A percentile compares a stretch with the other conserved stretches of the same genome.
These are phyloP conservation scores for Trichothecium roseum DNA, from an alignment of 2,329 filamentous ascomycete species.

Conservation along the genomic window DNA sequence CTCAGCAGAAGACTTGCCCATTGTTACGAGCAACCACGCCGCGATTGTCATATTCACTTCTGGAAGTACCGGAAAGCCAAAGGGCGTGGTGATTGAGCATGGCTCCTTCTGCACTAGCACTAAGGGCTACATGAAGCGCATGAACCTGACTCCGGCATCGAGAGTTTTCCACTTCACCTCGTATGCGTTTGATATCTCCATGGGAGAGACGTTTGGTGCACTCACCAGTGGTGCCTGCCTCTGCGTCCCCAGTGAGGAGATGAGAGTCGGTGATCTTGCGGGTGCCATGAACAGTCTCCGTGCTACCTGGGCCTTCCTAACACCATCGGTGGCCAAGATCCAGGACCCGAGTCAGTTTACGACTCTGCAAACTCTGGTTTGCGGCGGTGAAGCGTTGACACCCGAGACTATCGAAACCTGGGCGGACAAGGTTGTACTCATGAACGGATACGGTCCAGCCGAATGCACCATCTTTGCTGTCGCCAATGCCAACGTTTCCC, in stretches of 20 bases:
- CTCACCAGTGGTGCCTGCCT: constrained; percentile 3
- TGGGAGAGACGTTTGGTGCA: constrained; percentile 6
- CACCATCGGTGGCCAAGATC: constrained; percentile 5
- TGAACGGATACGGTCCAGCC: constrained; percentile 34
- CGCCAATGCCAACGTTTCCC: constrained; percentile 13
- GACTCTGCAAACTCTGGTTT: constrained; percentile 10
- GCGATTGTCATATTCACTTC: constrained; percentile 5
- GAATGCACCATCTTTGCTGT: constrained; percentile 33
- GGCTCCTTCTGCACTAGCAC: constrained; percentile 7
- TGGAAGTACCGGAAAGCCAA: constrained; percentile 4
- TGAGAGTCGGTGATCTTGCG: neutral
- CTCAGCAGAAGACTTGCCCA: constrained; percentile 1
- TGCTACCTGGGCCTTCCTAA: constrained; percentile 2
- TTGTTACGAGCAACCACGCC: neutral
- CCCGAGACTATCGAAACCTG: constrained; percentile 11
- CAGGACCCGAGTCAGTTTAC: constrained; percentile 10
- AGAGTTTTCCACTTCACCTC: constrained; percentile 22
- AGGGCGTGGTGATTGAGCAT: constrained; percentile 5
- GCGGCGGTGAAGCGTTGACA: constrained; percentile 13
- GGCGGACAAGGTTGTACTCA: constrained; percentile 10
- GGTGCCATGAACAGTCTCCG: neutral
- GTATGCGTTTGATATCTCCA: constrained; percentile 8
- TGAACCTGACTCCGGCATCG: constrained; percentile 11
- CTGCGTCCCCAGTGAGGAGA: constrained; percentile 6
- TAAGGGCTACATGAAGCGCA: constrained; percentile 8